phyloP scores from a whole-genome alignment of 73 alveolate genomes.

The Paramecium caudatum region DNA sequence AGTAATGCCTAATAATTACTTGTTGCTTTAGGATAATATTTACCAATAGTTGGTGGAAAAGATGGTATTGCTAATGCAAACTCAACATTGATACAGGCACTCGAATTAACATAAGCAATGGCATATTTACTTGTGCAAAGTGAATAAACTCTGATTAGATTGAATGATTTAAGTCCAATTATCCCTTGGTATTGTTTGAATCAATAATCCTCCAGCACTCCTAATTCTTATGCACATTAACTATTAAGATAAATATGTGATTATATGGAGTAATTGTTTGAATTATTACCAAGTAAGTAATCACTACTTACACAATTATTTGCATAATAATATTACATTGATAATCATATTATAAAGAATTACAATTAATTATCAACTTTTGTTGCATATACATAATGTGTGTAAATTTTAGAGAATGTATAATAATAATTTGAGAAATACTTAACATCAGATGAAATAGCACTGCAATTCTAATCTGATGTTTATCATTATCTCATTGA shows the following conservation, averaged over 20 bases:
- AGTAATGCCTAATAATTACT: background rate
- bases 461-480: background rate
- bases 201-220: background rate
- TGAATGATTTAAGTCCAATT: background rate
- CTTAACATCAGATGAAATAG: constrained; percentile 22
- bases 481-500: background rate
- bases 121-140: background rate
- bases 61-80: constrained; percentile 29
- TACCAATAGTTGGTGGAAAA: constrained; percentile 29
- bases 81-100: background rate
- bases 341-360: background rate
- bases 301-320: background rate
- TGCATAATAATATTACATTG: background rate
- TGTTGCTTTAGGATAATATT: background rate
- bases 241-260: background rate
- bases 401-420: background rate
- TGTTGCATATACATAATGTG: background rate
- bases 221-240: background rate
- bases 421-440: background rate
- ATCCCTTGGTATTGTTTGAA: constrained; percentile 10
- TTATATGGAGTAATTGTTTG: background rate
- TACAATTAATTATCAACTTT: background rate
- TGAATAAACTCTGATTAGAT: background rate
- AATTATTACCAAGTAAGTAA: constrained; percentile 17
- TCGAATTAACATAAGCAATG: constrained; percentile 6